Conservation (phyloP, 129 eudicot genomes). For the Erigeron canadensis region DNA sequence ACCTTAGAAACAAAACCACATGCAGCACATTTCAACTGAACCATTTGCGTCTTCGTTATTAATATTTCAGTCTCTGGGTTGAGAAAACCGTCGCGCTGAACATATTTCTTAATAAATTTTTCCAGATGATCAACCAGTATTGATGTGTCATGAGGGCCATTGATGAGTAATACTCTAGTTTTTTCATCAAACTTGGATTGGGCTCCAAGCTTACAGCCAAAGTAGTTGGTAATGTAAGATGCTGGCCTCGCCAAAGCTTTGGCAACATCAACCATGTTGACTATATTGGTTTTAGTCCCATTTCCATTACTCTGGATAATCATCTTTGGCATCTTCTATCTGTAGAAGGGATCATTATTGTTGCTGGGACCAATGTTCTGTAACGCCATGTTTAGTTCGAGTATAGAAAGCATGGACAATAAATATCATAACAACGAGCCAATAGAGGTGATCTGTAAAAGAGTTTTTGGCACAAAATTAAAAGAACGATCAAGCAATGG, state of each 20-base stretch:
- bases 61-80: constrained; percentile 69
- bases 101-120: constrained; percentile 70
- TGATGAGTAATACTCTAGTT: constrained; percentile 64
- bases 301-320: constrained; percentile 86
- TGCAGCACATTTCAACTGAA: constrained; percentile 75
- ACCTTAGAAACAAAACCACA: constrained; percentile 78
- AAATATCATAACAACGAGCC: constrained; percentile 23
- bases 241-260: constrained; percentile 87
- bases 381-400: constrained; percentile 55
- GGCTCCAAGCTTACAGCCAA: constrained; percentile 77
- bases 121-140: constrained; percentile 76
- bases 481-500: constrained; percentile 12
- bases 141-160: constrained; percentile 74
- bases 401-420: not conserved
- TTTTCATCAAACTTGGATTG: constrained; percentile 83
- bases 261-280: constrained; percentile 86
- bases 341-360: constrained; percentile 87
- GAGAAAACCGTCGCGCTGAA: constrained; percentile 72
- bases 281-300: constrained; percentile 80
- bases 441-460: not conserved
- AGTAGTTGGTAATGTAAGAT: constrained; percentile 71
- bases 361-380: constrained; percentile 83
- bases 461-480: constrained; percentile 6
- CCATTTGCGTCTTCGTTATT: constrained; percentile 72
- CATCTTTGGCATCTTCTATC: constrained; percentile 90